Base-by-base conservation (phyloP, 805 yeast genomes). In the Cyberlindnera veronae region DNA sequence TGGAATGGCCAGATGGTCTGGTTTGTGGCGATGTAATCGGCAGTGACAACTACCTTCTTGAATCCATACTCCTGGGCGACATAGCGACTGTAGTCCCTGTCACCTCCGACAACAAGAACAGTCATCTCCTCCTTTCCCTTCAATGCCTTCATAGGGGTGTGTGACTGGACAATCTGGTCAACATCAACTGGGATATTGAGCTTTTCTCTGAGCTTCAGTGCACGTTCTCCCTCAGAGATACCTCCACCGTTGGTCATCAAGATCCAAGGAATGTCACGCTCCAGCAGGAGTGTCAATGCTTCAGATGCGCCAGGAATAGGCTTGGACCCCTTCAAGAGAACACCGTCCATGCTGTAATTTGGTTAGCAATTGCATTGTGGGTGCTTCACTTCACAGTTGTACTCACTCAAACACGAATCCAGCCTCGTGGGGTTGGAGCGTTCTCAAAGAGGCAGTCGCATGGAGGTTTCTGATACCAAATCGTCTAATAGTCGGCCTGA, bases 241-340 rank as follows among this genome's bases (percentile, higher is more conserved):
- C 97, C 96, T 6, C 96, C 96, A 15, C 97, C 96, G 59, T 90
- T 89, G 7, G 96, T 89, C 57, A 90, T 68, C 30, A 90, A 57
- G n/a, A 88, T 77, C 64, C 78, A 90, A 1, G 97, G 96, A 6
- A 88, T 67, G 15, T 72, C 69, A 17, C 71, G 55, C 7, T 69
- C 47, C 32, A 80, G 66, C 33, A 90, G 65, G 14, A 76, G 57
- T 34, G 67, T 58, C 22, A 85, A 63, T 0, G 95, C 84, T 14
- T 69, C 70, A 11, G 64, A 65, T 2, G 95, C 96, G 32, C 68
- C 69, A 2, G 79, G 77, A 34, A 89, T 76, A 1, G 90, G 76
- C 35, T 69, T 69, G 16, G 74, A 64, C 15, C 96, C 95, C 45
- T 90, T 76, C 16, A 90, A 56, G 17, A 90, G 65, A 9, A 90